Evolutionary conservation across 1,139 yeast species (phyloP), one percentile per base, ranked within the genome.

Genomic region (Taphrina sp.): DNA sequence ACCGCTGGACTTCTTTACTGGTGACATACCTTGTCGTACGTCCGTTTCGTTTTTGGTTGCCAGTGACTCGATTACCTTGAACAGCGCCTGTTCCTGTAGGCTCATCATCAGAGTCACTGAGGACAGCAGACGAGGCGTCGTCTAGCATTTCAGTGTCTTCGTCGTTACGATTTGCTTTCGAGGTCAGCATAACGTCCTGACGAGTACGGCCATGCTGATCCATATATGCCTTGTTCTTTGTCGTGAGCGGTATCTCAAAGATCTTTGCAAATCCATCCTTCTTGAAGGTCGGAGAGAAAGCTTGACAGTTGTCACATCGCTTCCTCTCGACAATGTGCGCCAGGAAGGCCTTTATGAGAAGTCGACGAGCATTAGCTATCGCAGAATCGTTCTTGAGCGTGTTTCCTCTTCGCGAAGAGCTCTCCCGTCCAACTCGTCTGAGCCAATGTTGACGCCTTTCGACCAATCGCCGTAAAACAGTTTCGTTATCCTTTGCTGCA

Each of bases 221-320:
- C 62, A 79, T 66, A 28, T 53, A 52, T 16, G 56, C 56, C n/a
- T 42, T 33, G 68, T 90, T 96, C 69, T 87, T 87, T 52, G 86
- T 95, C 54, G 78, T 78, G 64, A 94, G 76, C 4, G 95, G 82
- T 62, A 83, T 83, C 72, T 92, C 97, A 65, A 94, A 94, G 61
- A 94, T 81, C 74, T 94, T 94, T 59, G 92, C 80, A 67, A 82
- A 85, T 0, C 98, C 98, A 69, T 94, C 98, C 67, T 90, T 92
- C 74, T 98, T 81, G 76, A 83, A 92, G 41, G 83, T 76, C 56
- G 98, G 97, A 42, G 96, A 88, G 70, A 77, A 86, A 33, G 90
- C 86, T 49, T 89, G 87, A 78, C 99, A 94, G 71, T 89, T 89
- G 67, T 86, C 95, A 79, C 99, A 94, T 70, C 83, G 85, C 58